Evolutionary conservation across 176 grass and related monocot species (phyloP).

Genomic region (Echinochloa phyllopogon): DNA sequence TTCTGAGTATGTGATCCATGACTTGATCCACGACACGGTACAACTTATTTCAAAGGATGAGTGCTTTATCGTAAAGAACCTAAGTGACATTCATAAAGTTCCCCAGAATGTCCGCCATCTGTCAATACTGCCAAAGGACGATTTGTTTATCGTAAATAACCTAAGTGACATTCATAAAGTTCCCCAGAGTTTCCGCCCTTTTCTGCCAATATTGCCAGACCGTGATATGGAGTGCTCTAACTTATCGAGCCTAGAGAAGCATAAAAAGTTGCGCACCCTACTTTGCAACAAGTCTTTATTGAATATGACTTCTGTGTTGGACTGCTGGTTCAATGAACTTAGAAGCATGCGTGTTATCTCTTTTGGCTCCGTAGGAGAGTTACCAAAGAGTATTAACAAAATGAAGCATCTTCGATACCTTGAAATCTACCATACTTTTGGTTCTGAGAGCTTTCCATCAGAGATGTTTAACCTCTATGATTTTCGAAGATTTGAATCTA

Average conservation of each 20-base stretch:
- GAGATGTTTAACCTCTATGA: neutral
- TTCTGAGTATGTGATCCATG: constrained; percentile 39
- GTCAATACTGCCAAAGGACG: too few relatives aligned
- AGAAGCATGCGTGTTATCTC: neutral
- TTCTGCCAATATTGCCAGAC: too few relatives aligned
- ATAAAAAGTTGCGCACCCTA: neutral
- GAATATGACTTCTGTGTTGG: neutral
- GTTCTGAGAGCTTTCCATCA: neutral
- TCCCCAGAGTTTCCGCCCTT: too few relatives aligned
- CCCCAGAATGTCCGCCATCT: neutral
- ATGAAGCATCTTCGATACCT: constrained; percentile 32
- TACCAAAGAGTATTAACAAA: neutral
- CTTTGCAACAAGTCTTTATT: neutral
- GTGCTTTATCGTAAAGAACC: neutral
- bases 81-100: fast-evolving
- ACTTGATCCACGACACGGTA: constrained; percentile 53
- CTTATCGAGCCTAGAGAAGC: neutral
- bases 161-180: too few relatives aligned
- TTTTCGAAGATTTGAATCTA: neutral
- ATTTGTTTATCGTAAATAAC: too few relatives aligned
- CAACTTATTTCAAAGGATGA: constrained; percentile 38
- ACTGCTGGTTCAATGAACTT: neutral
- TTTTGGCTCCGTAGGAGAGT: neutral
- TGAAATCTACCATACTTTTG: fast-evolving
- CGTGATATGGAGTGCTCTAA: fast-evolving